These are phyloP conservation scores for Saccharomyces hybrid DNA, from an alignment of 1,139 yeast species.

Conservation along the genomic window DNA sequence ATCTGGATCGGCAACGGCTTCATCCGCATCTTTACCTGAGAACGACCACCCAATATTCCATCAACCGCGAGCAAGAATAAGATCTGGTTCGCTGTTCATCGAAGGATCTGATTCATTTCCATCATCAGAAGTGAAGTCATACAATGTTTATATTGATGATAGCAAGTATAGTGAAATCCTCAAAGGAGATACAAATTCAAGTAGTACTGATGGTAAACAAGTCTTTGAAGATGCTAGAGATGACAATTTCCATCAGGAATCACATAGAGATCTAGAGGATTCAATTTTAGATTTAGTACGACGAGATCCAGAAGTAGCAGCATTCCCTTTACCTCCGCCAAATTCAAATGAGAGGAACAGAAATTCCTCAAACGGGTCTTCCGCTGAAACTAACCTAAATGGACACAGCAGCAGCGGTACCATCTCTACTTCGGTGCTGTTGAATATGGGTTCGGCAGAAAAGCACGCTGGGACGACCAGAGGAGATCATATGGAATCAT, in stretches of 20 bases:
- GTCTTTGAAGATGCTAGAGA: not conserved
- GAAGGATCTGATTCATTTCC: not conserved
- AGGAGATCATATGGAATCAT: not conserved
- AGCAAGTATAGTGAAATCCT: not conserved
- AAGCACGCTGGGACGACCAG: not conserved
- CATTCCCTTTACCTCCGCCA: not conserved
- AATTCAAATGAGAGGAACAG: not conserved
- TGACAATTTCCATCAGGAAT: not conserved
- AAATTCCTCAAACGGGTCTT: not conserved
- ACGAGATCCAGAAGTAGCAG: not conserved
- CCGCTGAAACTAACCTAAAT: not conserved
- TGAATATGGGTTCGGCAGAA: constrained; percentile 1
- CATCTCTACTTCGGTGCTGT: constrained; percentile 9
- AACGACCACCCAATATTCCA: not conserved
- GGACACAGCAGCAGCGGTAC: constrained; percentile 7
- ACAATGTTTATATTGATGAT: not conserved
- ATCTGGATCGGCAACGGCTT: not conserved
- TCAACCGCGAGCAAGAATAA: not conserved
- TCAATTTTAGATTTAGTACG: not conserved
- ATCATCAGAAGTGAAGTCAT: not conserved
- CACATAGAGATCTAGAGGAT: not conserved
- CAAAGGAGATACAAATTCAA: not conserved
- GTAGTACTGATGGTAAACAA: not conserved
- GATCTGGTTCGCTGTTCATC: not conserved
- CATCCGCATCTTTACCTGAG: not conserved